phyloP scores from a whole-genome alignment of 1,284 basidiomycete genomes.

The Malassezia sp. region DNA sequence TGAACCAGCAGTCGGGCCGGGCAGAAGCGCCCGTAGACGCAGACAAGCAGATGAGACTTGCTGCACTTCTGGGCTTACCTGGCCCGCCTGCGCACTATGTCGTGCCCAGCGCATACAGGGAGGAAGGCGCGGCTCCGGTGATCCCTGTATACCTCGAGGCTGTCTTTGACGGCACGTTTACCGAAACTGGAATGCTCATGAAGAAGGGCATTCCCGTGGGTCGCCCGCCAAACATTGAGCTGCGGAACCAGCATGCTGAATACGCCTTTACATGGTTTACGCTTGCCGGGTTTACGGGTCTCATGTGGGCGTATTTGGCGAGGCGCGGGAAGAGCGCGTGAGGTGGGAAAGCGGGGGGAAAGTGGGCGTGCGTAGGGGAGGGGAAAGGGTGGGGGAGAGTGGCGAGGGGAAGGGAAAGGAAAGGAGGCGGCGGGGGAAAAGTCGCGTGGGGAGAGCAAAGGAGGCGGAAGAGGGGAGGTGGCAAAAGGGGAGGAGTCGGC shows the following conservation, averaged over 20 bases:
- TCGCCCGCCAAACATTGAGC: constrained; percentile 67
- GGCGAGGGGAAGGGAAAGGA: no score
- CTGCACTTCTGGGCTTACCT: no score
- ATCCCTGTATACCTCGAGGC: constrained; percentile 39
- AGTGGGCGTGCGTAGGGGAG: no score
- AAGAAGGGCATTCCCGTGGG: constrained; percentile 73
- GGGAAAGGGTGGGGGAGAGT: no score
- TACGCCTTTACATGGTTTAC: constrained; percentile 82
- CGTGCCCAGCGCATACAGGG: no score
- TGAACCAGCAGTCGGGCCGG: constrained; percentile 60
- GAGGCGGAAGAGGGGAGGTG: no score
- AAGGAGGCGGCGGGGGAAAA: no score
- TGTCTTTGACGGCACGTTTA: constrained; percentile 57
- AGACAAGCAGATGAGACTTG: neutral
- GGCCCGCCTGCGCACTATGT: no score
- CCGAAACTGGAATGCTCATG: constrained; percentile 58
- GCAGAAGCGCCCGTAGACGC: neutral
- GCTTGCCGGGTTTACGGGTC: constrained; percentile 27
- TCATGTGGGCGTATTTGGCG: constrained; percentile 33
- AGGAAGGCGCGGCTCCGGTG: constrained; percentile 38
- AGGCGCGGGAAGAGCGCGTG: no score
- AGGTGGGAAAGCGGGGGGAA: no score
- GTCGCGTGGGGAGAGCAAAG: no score
- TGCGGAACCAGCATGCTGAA: constrained; percentile 86
- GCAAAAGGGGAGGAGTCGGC: no score